Evolutionary conservation across 768 basidiomycete genomes (phyloP).

Genomic region (Kwoniella sp.): DNA sequence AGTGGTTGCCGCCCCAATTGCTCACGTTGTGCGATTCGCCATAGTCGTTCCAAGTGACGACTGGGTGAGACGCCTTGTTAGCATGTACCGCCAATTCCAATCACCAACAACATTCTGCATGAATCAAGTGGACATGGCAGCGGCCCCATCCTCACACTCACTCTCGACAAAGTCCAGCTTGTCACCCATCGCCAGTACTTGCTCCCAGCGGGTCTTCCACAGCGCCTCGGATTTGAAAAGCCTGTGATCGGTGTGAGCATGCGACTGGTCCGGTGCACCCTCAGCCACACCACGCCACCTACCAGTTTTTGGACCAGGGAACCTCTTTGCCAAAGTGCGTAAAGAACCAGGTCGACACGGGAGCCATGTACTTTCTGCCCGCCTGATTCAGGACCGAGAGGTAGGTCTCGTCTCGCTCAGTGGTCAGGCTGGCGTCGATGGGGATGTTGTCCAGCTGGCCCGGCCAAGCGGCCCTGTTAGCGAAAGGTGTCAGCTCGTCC

Average conservation of each 20-base stretch:
- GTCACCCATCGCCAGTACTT: conserved; percentile 35
- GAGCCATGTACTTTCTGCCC: conserved; percentile 37
- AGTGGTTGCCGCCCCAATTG: conserved; percentile 40
- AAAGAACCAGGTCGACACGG: conserved; percentile 40
- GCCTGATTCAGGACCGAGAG: conserved; percentile 8
- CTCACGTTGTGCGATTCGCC: conserved; percentile 49
- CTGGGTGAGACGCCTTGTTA: not conserved
- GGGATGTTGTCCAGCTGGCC: conserved; percentile 41
- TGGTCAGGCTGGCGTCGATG: conserved; percentile 27
- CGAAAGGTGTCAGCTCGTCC: not conserved
- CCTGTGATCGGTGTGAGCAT: too few relatives aligned
- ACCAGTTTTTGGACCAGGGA: conserved; percentile 49
- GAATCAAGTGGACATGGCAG: not conserved
- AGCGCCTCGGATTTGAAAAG: conserved; percentile 44
- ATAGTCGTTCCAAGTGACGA: conserved; percentile 45
- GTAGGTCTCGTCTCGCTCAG: conserved; percentile 23
- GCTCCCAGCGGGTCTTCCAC: conserved; percentile 46
- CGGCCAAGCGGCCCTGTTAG: conserved; percentile 45
- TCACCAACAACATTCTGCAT: not conserved
- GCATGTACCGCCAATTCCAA: not conserved
- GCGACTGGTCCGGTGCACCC: too few relatives aligned
- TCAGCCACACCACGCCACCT: too few relatives aligned
- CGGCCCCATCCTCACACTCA: conserved; percentile 1
- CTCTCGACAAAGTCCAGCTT: conserved; percentile 41
- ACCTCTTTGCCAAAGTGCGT: conserved; percentile 47